Percentiles rank a stretch among this genome's conserved stretches.
Conservation (phyloP, 148 eudicot genomes). For the Oxyria digyna region DNA sequence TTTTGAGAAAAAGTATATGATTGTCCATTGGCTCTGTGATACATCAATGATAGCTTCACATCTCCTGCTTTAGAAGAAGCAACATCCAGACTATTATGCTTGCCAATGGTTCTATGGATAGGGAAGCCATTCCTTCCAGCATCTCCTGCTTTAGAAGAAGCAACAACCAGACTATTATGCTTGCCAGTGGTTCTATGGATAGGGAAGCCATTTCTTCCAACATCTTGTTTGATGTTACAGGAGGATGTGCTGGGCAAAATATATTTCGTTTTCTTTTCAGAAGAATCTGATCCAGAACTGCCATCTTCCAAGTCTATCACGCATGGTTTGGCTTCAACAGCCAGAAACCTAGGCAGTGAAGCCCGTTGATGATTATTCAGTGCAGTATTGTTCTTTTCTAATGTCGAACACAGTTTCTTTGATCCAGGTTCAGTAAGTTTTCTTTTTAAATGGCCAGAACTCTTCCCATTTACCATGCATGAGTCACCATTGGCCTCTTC, state of each 20-base stretch:
- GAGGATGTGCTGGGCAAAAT: conserved; percentile 14
- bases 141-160: conserved; percentile 26
- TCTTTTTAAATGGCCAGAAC: neutral
- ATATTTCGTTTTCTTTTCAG: conserved; percentile 25
- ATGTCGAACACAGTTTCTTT: conserved; percentile 21
- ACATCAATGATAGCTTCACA: conserved; percentile 31
- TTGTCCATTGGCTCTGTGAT: conserved; percentile 14
- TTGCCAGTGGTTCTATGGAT: conserved; percentile 8
- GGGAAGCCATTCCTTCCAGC: conserved; percentile 6
- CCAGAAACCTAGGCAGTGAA: conserved; percentile 3
- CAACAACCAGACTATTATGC: conserved; percentile 28
- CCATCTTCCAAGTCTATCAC: conserved; percentile 4
- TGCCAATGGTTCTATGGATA: conserved; percentile 9
- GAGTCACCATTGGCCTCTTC: conserved; percentile 21
- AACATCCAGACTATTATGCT: conserved; percentile 23
- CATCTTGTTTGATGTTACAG: conserved; percentile 10
- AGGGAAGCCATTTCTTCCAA: conserved; percentile 6
- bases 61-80: conserved; percentile 42
- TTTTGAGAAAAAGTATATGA: conserved; percentile 8
- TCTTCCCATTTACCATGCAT: conserved; percentile 10
- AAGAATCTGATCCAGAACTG: neutral
- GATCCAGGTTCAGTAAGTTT: conserved; percentile 14
- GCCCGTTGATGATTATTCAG: conserved; percentile 5
- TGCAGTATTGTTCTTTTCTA: conserved; percentile 28
- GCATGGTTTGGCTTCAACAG: neutral